Evolutionary conservation across 352 stramenopile genomes (phyloP).

Genomic region (Phytopythium mirpurense): DNA sequence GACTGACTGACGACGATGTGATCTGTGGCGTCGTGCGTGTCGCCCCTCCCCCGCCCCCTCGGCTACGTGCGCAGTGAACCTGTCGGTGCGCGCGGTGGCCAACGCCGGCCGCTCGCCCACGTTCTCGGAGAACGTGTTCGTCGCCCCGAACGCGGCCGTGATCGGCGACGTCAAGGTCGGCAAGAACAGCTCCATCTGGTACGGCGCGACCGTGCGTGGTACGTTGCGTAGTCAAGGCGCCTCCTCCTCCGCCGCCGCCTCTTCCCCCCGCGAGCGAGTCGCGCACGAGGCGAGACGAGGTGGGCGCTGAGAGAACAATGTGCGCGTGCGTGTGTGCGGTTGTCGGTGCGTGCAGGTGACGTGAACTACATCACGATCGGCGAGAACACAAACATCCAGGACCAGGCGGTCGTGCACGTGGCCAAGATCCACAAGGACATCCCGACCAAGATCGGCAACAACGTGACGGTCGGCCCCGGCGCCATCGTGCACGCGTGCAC

Average conservation of each 20-base stretch:
- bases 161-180: slow-evolving; percentile 92
- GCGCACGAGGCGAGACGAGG: no score
- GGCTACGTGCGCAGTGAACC: slow-evolving; percentile 52
- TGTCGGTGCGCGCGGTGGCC: slow-evolving; percentile 71
- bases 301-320: neutral
- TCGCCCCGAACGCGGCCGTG: slow-evolving; percentile 90
- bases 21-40: no score
- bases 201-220: slow-evolving; percentile 88
- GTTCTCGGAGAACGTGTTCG: slow-evolving; percentile 64
- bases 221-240: slow-evolving; percentile 7
- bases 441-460: slow-evolving; percentile 87
- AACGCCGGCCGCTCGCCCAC: slow-evolving; percentile 61
- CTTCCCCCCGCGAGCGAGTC: neutral
- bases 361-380: slow-evolving; percentile 93
- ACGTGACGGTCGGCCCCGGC: slow-evolving; percentile 85
- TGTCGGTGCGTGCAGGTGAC: slow-evolving; percentile 54
- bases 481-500: slow-evolving; percentile 91
- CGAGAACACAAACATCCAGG: slow-evolving; percentile 90
- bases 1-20: no score
- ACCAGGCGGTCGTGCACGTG: slow-evolving; percentile 92
- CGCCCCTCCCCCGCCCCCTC: neutral
- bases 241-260: neutral
- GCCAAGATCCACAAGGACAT: slow-evolving; percentile 92
- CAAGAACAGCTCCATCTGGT: slow-evolving; percentile 90
- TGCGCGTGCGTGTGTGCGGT: neutral